A percentile compares a stretch with the other conserved stretches of the same genome.
phyloP scores from a whole-genome alignment of 305 asterid species.

The Solanum chacoense region DNA sequence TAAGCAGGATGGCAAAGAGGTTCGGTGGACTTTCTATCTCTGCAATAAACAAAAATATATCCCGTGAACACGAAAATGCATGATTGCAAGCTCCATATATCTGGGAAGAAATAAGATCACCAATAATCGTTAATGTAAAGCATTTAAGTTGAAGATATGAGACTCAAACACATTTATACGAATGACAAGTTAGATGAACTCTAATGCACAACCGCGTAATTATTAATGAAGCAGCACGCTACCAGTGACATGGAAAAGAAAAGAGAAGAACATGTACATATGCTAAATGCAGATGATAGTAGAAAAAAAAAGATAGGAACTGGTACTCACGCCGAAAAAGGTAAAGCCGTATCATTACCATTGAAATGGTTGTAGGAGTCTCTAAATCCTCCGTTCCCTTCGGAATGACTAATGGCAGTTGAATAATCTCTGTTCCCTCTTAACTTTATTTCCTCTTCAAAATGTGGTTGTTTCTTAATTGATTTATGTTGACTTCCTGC shows the following conservation, averaged over 20 bases:
- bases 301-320: neutral
- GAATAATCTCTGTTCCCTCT: slow-evolving; percentile 9
- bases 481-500: slow-evolving; percentile 2
- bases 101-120: neutral
- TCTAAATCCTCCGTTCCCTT: neutral
- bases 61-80: neutral
- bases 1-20: neutral
- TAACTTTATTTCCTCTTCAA: slow-evolving; percentile 11
- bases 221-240: neutral
- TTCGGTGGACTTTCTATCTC: slow-evolving; percentile 4
- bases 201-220: neutral
- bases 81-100: neutral
- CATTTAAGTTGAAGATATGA: neutral
- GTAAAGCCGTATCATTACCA: slow-evolving; percentile 15
- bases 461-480: slow-evolving; percentile 2
- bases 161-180: neutral
- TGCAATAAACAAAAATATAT: slow-evolving; percentile 18
- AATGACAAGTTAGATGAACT: neutral
- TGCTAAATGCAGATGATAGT: neutral
- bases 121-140: neutral
- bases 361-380: slow-evolving; percentile 3
- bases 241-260: neutral
- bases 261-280: neutral
- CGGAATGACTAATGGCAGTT: neutral
- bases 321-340: slow-evolving; percentile 40